Evolutionary conservation across 2,329 filamentous ascomycete species (phyloP).

Genomic region (Dactylellina leptospora): DNA sequence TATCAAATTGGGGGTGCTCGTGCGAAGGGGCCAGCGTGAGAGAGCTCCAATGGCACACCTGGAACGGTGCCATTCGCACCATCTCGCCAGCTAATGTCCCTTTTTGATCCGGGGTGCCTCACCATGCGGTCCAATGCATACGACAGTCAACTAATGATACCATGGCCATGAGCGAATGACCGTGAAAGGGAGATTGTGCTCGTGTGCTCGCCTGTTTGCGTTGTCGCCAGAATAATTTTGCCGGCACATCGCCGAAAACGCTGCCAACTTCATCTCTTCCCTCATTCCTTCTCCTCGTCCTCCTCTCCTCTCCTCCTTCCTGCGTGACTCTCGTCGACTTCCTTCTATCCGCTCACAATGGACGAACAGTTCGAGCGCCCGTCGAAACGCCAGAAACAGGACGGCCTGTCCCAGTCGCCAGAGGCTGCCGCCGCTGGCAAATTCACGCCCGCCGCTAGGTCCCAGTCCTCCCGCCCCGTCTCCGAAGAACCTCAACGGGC

Average conservation of each 20-base stretch:
- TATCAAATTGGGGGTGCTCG: constrained; percentile 24
- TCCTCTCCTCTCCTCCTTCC: background rate
- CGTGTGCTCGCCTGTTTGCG: constrained; percentile 46
- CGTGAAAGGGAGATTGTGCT: constrained; percentile 2
- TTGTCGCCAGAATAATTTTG: constrained; percentile 45
- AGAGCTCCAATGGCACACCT: constrained; percentile 2
- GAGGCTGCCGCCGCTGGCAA: constrained; percentile 34
- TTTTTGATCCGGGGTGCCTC: constrained; percentile 22
- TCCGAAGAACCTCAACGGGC: constrained; percentile 51
- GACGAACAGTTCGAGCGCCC: constrained; percentile 51
- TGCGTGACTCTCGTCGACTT: no score
- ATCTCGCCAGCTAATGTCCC: constrained; percentile 30
- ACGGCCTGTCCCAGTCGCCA: constrained; percentile 47
- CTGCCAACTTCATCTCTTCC: no score
- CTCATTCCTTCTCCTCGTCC: no score
- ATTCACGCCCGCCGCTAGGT: constrained; percentile 45
- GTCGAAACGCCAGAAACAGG: constrained; percentile 50
- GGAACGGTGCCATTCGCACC: constrained; percentile 24
- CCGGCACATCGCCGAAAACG: no score
- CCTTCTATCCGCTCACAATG: no score
- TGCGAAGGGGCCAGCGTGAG: constrained; percentile 8
- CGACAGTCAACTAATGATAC: background rate
- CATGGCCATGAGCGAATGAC: no score
- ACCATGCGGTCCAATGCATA: background rate
- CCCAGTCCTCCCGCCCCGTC: constrained; percentile 50